Base-by-base conservation (phyloP, 768 basidiomycete genomes). In the Tricholoma matsutake region DNA sequence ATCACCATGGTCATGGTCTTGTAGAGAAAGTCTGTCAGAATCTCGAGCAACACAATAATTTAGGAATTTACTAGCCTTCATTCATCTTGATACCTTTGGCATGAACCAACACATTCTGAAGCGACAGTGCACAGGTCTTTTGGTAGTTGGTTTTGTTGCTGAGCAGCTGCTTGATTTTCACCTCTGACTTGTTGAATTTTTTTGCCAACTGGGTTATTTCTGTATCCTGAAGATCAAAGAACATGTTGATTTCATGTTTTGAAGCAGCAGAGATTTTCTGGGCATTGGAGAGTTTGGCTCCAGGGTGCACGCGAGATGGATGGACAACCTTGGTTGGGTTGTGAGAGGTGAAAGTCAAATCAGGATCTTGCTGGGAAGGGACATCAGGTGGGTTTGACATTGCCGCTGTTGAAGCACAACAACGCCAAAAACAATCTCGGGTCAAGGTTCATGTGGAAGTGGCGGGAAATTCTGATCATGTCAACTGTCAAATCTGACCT, bases 121-220 rank as follows among this genome's bases (percentile, higher is more conserved):
- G 54, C 2, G 37, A 20, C 11, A 8, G 54, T 35, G 54, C 54
- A 34, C n/a, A 14, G 3, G n/a, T 54, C 16, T 54, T 32, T 31
- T 54, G 52, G 52, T 54, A 54, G 34, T 9, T 54, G 34, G 18
- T 55, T 37, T 55, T 9, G 10, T 35, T 55, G 32, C 20, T 55
- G 54, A 55, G 31, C 32, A 55, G 32, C 34, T 55, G 54, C 54
- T 55, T 55, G 54, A 55, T 55, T 20, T 55, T 35, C 18, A 28
- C 54, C 34, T 39, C 37, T 34, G 54, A 55, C 37, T 55, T 55
- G 25, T 55, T 34, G 32, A 35, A 55, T 39, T 55, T 55, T 13
- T 35, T 55, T 55, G 54, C 54, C 32, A 55, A 22, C 28, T 9
- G 9, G 31, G 54, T 9, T 34, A 55, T 55, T 20, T 55, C n/a